These are phyloP conservation scores for Akanthomyces dipterigenus DNA, from an alignment of 2,329 filamentous ascomycete genomes.

Conservation along the genomic window DNA sequence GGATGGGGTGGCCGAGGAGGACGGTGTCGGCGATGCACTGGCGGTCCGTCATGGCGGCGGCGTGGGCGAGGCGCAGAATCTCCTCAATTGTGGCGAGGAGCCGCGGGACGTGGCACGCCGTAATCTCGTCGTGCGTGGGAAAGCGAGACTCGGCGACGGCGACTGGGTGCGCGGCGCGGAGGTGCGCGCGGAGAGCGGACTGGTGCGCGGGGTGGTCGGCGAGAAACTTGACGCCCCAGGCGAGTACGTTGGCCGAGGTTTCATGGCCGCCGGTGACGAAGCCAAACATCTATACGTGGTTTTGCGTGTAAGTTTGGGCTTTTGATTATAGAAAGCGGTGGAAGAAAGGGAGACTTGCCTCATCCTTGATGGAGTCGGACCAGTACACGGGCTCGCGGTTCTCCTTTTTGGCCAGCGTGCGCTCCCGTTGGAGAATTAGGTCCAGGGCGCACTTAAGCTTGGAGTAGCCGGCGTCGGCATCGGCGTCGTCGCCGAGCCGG, in stretches of 20 bases:
- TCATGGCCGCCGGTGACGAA: conserved; percentile 20
- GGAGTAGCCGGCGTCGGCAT: not conserved
- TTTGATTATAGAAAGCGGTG: conserved; percentile 12
- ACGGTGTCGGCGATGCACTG: conserved; percentile 20
- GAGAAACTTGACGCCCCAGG: conserved; percentile 19
- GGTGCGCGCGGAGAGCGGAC: conserved; percentile 15
- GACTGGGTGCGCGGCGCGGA: conserved; percentile 14
- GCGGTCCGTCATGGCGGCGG: conserved; percentile 20
- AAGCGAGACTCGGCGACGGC: conserved; percentile 15
- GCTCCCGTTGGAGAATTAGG: conserved; percentile 1
- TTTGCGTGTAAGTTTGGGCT: conserved; percentile 11
- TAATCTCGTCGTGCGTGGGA: conserved; percentile 22
- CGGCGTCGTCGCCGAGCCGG: not conserved
- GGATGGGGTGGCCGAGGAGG: conserved; percentile 22
- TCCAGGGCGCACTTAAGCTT: conserved; percentile 5
- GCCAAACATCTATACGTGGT: conserved; percentile 15
- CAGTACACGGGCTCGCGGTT: conserved; percentile 4
- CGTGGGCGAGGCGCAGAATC: conserved; percentile 21
- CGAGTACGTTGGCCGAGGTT: conserved; percentile 16
- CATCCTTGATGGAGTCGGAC: conserved; percentile 1
- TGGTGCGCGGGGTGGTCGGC: conserved; percentile 14
- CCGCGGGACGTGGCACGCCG: conserved; percentile 18
- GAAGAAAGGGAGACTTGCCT: not conserved
- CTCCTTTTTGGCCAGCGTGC: not conserved
- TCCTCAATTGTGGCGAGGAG: conserved; percentile 28